Evolutionary conservation across 306 rosid species (phyloP).

Genomic region (Astragalus glycyphyllos): DNA sequence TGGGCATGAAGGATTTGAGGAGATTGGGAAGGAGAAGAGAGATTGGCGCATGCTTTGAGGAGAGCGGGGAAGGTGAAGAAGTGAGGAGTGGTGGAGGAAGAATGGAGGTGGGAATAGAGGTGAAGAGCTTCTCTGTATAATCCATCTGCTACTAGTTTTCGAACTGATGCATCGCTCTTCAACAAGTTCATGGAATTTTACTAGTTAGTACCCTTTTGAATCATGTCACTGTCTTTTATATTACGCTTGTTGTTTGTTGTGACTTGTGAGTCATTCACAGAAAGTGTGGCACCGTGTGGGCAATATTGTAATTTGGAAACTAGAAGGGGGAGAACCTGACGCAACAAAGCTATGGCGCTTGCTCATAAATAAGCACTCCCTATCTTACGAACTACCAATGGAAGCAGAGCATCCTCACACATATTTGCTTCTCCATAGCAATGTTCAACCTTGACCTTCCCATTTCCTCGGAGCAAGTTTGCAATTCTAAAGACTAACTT

Average conservation of each 20-base stretch:
- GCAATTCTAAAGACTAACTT: too few relatives aligned
- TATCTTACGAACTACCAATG: too few relatives aligned
- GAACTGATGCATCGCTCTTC: slow-evolving; percentile 48
- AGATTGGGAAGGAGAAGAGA: slow-evolving; percentile 27
- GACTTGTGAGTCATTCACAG: too few relatives aligned
- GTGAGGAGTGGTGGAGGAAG: slow-evolving; percentile 44
- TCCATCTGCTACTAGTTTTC: slow-evolving; percentile 61
- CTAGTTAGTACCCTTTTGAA: neutral
- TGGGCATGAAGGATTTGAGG: slow-evolving; percentile 64
- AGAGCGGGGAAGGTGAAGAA: slow-evolving; percentile 70
- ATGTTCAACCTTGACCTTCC: too few relatives aligned
- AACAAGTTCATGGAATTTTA: slow-evolving; percentile 64
- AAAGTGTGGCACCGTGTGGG: too few relatives aligned
- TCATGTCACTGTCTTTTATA: neutral
- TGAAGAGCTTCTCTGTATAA: slow-evolving; percentile 63
- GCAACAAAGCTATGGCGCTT: too few relatives aligned
- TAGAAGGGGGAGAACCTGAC: too few relatives aligned
- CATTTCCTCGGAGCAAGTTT: too few relatives aligned
- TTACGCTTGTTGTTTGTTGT: neutral
- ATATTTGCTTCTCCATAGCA: too few relatives aligned
- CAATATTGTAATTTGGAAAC: too few relatives aligned
- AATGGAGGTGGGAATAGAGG: slow-evolving; percentile 49
- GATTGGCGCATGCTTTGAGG: slow-evolving; percentile 75
- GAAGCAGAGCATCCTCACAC: too few relatives aligned
- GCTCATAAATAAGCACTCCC: too few relatives aligned